A percentile compares a stretch with the other conserved stretches of the same genome.
These are phyloP conservation scores for Syzygium aromaticum DNA, from an alignment of 345 rosid genomes.

Conservation along the genomic window DNA sequence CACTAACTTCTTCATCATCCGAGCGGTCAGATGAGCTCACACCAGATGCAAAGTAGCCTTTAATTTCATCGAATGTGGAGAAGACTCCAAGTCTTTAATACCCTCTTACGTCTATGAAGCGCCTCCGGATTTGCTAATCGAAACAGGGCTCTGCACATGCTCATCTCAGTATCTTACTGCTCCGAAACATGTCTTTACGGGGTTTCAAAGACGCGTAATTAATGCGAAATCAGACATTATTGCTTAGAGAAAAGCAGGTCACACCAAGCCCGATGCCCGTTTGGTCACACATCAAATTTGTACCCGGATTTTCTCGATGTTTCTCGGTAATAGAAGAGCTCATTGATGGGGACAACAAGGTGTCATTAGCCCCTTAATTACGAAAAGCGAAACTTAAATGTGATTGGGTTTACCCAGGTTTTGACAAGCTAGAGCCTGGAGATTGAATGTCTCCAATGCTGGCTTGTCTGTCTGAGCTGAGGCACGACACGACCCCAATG, in stretches of 20 bases:
- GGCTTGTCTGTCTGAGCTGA: background rate
- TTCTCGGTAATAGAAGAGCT: background rate
- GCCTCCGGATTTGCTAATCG: background rate
- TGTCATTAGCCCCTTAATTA: background rate
- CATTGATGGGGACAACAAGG: background rate
- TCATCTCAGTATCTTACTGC: background rate
- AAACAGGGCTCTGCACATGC: background rate
- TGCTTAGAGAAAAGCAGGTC: background rate
- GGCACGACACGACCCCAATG: background rate
- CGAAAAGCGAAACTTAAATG: background rate
- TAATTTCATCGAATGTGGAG: background rate
- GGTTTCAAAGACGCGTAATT: background rate
- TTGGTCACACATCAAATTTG: background rate
- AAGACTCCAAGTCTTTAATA: background rate
- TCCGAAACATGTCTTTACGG: background rate
- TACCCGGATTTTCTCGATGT: background rate
- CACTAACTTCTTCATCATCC: background rate
- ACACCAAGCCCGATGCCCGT: background rate
- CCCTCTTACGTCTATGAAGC: background rate
- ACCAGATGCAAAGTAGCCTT: background rate
- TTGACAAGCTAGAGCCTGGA: slow-evolving; percentile 2
- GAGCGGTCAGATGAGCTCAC: background rate
- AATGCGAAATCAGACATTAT: background rate
- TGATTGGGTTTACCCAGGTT: background rate
- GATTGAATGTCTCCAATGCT: background rate